Conservation (phyloP, 192 early-diverging fungal species). For the Backusella parvicylindrica region DNA sequence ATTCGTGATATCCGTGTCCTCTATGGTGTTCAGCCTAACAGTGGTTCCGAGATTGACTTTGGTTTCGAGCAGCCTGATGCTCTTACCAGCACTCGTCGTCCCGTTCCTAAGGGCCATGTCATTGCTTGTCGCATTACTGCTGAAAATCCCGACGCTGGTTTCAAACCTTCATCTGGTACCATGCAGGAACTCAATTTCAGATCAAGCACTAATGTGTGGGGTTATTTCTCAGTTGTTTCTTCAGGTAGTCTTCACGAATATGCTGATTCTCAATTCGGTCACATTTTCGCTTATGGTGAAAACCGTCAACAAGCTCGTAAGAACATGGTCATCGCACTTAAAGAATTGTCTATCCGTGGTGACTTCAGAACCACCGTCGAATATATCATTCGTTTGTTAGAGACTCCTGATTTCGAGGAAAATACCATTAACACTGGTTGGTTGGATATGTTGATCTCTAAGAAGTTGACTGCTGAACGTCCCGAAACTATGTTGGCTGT, state of each 20-base stretch:
- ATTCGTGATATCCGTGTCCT: conserved; percentile 95
- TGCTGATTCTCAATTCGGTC: conserved; percentile 99
- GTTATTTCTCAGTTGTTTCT: conserved; percentile 96
- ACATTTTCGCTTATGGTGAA: conserved; percentile 96
- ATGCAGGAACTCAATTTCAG: conserved; percentile 98
- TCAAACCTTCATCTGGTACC: conserved; percentile 96
- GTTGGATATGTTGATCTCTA: conserved; percentile 91
- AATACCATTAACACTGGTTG: conserved; percentile 94
- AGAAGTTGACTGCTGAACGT: conserved; percentile 85
- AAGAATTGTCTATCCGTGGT: conserved; percentile 97
- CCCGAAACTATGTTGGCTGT: conserved; percentile 88
- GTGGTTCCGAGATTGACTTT: conserved; percentile 90
- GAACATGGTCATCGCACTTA: conserved; percentile 96
- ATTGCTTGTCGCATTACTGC: conserved; percentile 98
- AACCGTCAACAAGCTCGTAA: conserved; percentile 90
- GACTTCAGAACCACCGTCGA: conserved; percentile 99
- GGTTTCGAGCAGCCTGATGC: conserved; percentile 78
- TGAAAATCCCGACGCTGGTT: conserved; percentile 98
- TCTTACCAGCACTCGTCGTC: conserved; percentile 84
- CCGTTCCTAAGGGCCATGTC: conserved; percentile 93
- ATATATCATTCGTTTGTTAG: conserved; percentile 91
- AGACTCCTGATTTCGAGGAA: conserved; percentile 83
- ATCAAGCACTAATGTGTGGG: conserved; percentile 95
- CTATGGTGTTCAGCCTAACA: conserved; percentile 87
- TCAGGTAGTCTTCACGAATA: conserved; percentile 97